Evolutionary conservation across 305 asterid species (phyloP).

Genomic region (Solanum hybrid): DNA sequence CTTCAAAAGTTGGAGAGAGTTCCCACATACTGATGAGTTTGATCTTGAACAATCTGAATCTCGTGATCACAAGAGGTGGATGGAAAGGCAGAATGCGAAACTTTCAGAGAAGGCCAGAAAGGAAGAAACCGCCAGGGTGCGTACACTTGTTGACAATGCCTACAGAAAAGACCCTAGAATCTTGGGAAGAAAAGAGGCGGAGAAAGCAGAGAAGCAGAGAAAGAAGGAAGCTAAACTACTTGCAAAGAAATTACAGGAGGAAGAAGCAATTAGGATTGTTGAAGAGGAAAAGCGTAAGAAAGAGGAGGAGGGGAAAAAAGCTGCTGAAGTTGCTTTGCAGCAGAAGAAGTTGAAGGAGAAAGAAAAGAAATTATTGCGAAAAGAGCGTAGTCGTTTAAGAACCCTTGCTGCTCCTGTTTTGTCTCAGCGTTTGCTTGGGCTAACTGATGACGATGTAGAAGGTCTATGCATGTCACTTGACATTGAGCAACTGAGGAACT

Average conservation of each 20-base stretch:
- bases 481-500: constrained; percentile 51
- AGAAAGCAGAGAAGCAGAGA: constrained; percentile 83
- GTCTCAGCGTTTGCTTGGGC: constrained; percentile 43
- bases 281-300: constrained; percentile 73
- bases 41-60: constrained; percentile 93
- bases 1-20: constrained; percentile 96
- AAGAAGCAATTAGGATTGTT: constrained; percentile 64
- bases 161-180: constrained; percentile 84
- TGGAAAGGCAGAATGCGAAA: constrained; percentile 94
- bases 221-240: constrained; percentile 75
- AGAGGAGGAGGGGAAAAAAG: constrained; percentile 66
- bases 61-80: constrained; percentile 94
- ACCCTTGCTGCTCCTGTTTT: constrained; percentile 41
- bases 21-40: constrained; percentile 94
- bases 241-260: constrained; percentile 88
- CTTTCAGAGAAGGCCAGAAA: constrained; percentile 90
- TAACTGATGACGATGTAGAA: constrained; percentile 61
- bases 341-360: constrained; percentile 73
- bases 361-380: constrained; percentile 81
- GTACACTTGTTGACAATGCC: constrained; percentile 87
- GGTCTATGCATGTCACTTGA: constrained; percentile 61
- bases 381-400: constrained; percentile 76
- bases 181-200: constrained; percentile 67
- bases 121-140: constrained; percentile 70
- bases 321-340: constrained; percentile 78